Percentiles rank a stretch among this genome's conserved stretches.
phyloP scores from a whole-genome alignment of 441 rosid genomes.

The Populus tomentosa region DNA sequence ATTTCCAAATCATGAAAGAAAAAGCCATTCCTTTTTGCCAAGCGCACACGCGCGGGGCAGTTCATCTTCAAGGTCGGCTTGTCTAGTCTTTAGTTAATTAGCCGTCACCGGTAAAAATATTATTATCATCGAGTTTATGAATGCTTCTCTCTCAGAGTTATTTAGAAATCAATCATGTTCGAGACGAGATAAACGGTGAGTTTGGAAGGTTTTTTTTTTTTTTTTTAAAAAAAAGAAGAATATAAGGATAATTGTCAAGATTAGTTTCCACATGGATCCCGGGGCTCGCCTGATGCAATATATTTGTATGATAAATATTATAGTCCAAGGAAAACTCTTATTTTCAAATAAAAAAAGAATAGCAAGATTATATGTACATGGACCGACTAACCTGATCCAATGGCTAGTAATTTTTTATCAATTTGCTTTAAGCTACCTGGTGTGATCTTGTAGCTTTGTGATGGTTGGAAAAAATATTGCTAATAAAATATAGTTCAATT shows the following conservation, averaged over 20 bases:
- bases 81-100: no score
- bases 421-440: neutral
- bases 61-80: no score
- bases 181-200: no score
- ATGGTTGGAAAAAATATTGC: neutral
- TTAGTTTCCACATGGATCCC: no score
- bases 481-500: neutral
- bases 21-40: neutral
- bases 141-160: neutral
- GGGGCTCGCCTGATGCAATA: neutral
- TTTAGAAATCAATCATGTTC: no score
- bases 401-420: neutral
- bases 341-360: no score
- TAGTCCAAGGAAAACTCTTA: neutral
- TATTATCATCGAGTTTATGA: neutral
- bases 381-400: neutral
- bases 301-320: no score
- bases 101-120: neutral
- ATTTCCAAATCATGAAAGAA: neutral
- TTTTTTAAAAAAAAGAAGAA: no score
- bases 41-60: neutral
- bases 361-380: neutral
- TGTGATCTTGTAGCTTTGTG: neutral
- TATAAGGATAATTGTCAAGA: no score
- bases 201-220: no score